Base-by-base conservation (phyloP, 371 early-diverging fungal genomes). In the Mucor racemosus region DNA sequence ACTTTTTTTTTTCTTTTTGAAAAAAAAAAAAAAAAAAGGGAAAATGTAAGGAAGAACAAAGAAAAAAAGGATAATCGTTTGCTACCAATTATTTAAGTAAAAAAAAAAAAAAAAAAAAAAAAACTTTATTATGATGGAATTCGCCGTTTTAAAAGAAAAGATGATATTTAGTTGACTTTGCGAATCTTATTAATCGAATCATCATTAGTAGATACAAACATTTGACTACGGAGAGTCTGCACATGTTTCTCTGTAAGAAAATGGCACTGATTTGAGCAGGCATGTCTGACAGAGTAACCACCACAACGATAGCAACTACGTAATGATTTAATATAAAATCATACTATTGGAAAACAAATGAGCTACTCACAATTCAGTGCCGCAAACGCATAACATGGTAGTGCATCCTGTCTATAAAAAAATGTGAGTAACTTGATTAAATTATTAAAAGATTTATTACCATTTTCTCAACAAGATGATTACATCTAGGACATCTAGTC, bases 221-320 rank as follows among this genome's bases (percentile, higher is more conserved):
- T 69, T 5, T 35, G 21, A 19, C 44, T 60, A 42, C 69, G 69
- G 15, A 48, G 26, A 11, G n/a, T 9, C 5, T 8, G 14, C 5
- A 71, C 34, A 5, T 53, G 4, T 33, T 63, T 26, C 4, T 4
- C 8, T 0, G 36, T 2, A 7, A 48, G n/a, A 7, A 2, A 9
- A 7, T 67, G 19, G 21, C 72, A 71, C 0, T 19, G 9, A 19
- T 64, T 64, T 5, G 4, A 13, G 41, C 72, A 71, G 8, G 4
- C 4, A 53, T 71, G 72, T n/a, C 59, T 6, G n/a, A 19, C 3
- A 1, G 54, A 48, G 4, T 15, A n/a, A 5, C 67, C 64, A 4
- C 72, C 72, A 41, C 72, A 71, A 35, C 72, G 72, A 60, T 71
- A 71, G 13, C 72, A 71, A 15, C 72, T 71, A 21, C 14, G 39